Base-by-base conservation (phyloP, 768 basidiomycete species). In the Kondoa malvinella region DNA sequence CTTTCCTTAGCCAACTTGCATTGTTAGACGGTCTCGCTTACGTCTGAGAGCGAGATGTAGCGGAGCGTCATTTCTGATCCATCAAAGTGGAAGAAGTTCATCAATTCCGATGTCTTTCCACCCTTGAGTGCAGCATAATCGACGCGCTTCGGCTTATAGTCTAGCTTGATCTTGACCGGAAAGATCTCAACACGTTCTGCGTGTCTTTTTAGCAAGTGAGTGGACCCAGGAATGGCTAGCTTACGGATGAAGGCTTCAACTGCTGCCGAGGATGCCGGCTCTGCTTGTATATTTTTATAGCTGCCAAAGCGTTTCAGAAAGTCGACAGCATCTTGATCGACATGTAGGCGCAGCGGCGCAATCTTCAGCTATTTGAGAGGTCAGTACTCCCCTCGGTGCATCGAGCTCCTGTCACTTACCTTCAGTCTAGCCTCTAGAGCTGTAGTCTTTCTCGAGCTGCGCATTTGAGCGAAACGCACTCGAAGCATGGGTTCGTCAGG, bases 1-100 rank as follows among this genome's bases (percentile, higher is more conserved):
- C n/a, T n/a, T 87, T 58, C 96, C 83, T 94, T 97, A 73, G 26
- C 15, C 66, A 30, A 67, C 8, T 65, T 56, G 68, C 12, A 61
- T 61, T 12, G 29, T 26, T 57, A 21, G 3, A 2, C 50, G 34
- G 27, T 50, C 27, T 17, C 16, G 81, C 89, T 75, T 76, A 96
- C 92, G 32, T 95, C 95, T 69, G 86, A 84, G 33, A 97, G 76
- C 21, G 89, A 90, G 71, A 97, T 86, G 74, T 95, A 92, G 67
- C 95, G 82, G 65, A 99, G 77, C 0, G 92, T 95, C 91, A 99
- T 97, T 77, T 96, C 95, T 2, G 94, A 88, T 0, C 90, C 92
- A 73, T 97, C 95, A 72, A 97, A 99, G 78, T 97, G 92, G 86
- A 99, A 99, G 77, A 99, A 97, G 76, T 99, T 99, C 94, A 99